These are phyloP conservation scores for Colletotrichum melonis DNA, from an alignment of 2,329 filamentous ascomycete genomes.

Conservation along the genomic window DNA sequence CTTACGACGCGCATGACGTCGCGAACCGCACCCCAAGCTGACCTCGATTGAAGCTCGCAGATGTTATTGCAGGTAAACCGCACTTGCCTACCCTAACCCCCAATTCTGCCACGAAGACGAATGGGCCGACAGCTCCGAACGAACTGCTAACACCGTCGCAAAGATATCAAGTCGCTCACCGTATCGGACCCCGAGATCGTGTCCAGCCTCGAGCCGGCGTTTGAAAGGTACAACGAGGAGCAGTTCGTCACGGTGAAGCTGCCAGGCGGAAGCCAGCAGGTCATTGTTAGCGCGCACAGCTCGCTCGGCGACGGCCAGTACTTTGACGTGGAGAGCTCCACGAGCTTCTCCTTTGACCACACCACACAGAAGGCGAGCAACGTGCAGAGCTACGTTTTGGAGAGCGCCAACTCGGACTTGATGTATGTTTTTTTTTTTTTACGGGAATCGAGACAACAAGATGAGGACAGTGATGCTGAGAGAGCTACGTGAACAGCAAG, in stretches of 20 bases:
- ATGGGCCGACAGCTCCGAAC: background rate
- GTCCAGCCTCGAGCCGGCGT: conserved; percentile 81
- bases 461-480: conserved; percentile 36
- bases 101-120: background rate
- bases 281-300: conserved; percentile 90
- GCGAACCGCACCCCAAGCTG: conserved; percentile 35
- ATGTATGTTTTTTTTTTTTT: conserved; percentile 68
- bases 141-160: conserved; percentile 26
- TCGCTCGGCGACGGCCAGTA: conserved; percentile 84
- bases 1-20: conserved; percentile 13
- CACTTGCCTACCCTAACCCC: background rate
- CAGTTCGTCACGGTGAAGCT: conserved; percentile 92
- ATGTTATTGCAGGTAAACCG: conserved; percentile 83
- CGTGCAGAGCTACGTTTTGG: conserved; percentile 82
- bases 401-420: conserved; percentile 81
- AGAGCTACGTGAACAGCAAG: conserved; percentile 65
- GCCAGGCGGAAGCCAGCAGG: conserved; percentile 81
- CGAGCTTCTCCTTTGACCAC: conserved; percentile 91
- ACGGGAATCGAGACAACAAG: background rate
- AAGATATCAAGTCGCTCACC: conserved; percentile 92
- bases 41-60: conserved; percentile 72
- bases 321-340: conserved; percentile 89
- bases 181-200: conserved; percentile 75
- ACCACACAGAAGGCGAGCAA: conserved; percentile 85
- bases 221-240: conserved; percentile 95